These are phyloP conservation scores for Cicer pinnatifidum DNA, from an alignment of 306 rosid genomes.

Conservation along the genomic window DNA sequence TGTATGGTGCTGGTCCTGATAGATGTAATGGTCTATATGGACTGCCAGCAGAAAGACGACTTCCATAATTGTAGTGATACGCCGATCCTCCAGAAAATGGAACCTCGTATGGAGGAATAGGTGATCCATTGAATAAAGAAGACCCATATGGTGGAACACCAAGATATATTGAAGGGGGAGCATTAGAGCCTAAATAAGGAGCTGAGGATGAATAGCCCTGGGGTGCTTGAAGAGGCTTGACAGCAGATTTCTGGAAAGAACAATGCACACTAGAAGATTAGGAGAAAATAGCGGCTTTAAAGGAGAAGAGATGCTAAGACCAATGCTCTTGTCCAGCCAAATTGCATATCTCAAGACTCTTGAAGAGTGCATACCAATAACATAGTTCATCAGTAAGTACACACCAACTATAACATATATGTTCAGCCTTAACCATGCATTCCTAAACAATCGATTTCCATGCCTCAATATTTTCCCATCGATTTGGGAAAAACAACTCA, in stretches of 20 bases:
- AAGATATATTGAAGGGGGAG: conserved; percentile 90
- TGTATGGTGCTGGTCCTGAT: conserved; percentile 86
- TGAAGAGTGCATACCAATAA: background rate
- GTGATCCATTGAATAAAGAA: conserved; percentile 84
- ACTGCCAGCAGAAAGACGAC: conserved; percentile 81
- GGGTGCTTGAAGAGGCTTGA: conserved; percentile 81
- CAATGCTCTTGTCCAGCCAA: conserved; percentile 28
- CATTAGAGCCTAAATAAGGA: conserved; percentile 77
- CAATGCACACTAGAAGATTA: conserved; percentile 10
- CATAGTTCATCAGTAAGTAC: background rate
- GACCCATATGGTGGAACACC: conserved; percentile 95
- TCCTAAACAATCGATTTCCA: conserved; percentile 8
- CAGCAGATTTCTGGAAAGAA: conserved; percentile 72
- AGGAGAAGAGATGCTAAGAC: background rate
- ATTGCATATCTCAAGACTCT: conserved; percentile 7
- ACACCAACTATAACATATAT: background rate
- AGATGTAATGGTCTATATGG: conserved; percentile 89
- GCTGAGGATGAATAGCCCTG: conserved; percentile 78
- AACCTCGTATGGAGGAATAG: conserved; percentile 89
- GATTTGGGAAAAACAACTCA: background rate
- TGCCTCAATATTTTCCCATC: background rate
- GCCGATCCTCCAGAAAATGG: conserved; percentile 95
- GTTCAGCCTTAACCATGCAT: background rate
- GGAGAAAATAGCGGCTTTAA: background rate
- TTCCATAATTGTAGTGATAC: conserved; percentile 86